These are phyloP conservation scores for Suhomyces chickasaworum DNA, from an alignment of 1,139 yeast genomes.

Conservation along the genomic window DNA sequence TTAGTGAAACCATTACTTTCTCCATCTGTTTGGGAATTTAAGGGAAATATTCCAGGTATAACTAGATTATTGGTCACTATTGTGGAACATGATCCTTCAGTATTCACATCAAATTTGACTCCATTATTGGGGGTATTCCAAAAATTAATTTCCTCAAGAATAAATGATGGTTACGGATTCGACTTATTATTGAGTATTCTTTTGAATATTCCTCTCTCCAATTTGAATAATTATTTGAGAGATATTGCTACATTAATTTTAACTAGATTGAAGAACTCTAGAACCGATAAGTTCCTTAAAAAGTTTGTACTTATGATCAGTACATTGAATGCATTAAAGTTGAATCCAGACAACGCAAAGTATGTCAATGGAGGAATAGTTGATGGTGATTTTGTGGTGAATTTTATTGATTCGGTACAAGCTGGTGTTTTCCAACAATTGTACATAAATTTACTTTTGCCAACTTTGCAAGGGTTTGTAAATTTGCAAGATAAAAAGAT, in stretches of 20 bases:
- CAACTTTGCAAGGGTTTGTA: constrained; percentile 64
- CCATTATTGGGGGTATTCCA: constrained; percentile 97
- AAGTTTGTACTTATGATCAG: constrained; percentile 69
- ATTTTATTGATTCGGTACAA: constrained; percentile 65
- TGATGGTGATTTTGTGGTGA: constrained; percentile 54
- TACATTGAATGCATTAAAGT: constrained; percentile 45
- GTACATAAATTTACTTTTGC: constrained; percentile 62
- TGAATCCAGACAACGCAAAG: constrained; percentile 22
- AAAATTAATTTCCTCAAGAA: constrained; percentile 81
- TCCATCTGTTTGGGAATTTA: constrained; percentile 88
- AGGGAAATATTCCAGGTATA: constrained; percentile 92
- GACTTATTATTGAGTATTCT: constrained; percentile 77
- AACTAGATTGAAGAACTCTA: constrained; percentile 76
- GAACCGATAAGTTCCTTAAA: constrained; percentile 80
- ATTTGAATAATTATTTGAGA: constrained; percentile 58
- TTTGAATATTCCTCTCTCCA: constrained; percentile 52
- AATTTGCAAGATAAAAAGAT: constrained; percentile 76
- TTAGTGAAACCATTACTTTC: constrained; percentile 81
- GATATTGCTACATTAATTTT: constrained; percentile 76
- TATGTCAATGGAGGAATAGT: constrained; percentile 20
- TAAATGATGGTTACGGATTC: constrained; percentile 79
- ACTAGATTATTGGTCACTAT: constrained; percentile 78
- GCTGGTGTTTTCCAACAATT: constrained; percentile 66
- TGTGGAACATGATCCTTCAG: constrained; percentile 58
- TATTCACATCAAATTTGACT: constrained; percentile 54